Evolutionary conservation across 257 asterid genomes (phyloP), one percentile per base, ranked within the genome.

Genomic region (Ajuga chamaepitys): DNA sequence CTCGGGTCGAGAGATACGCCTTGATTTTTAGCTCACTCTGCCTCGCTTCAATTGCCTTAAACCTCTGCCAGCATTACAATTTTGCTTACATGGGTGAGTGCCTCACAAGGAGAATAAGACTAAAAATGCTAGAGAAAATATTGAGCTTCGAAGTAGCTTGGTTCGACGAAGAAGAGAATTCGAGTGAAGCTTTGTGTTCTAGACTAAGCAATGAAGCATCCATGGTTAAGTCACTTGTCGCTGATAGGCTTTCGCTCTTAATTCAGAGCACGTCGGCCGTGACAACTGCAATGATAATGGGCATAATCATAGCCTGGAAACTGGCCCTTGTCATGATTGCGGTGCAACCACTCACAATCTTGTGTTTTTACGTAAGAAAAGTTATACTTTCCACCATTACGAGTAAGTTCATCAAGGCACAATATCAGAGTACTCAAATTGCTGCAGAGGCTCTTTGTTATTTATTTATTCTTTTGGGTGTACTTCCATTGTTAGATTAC

Each of bases 271-370:
- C 75, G 3, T 83, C 97, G 3, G 89, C 95, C 4, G 95, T 89
- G 4, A 78, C 66, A 0, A 83, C 88, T 0, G 88, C 97, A 0
- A 81, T 78, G 83, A 64, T 80, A 30, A 82, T 87, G 62, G 95
- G 97, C 24, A 80, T 89, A 5, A 9, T 87, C 42, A 50, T 89
- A 14, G 95, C 97, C 0, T 89, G 97, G 97, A 89, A 87, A 71
- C 89, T 89, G 11, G 97, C 97, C 0, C 80, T 89, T 0, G 89
- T 89, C 13, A 89, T 89, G 97, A 83, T 89, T 3, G 92, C 95
- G 0, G 88, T 89, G 5, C 97, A 89, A 67, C 97, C 97, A 1
- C 88, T 89, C 24, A 77, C 88, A 6, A 87, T 87, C 32, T 68
- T 89, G 42, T 89, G 97, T 28, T 85, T 87, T 61, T 89, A 89